These are phyloP conservation scores for Thermothelomyces thermophilus DNA, from an alignment of 2,329 filamentous ascomycete species.

Conservation along the genomic window DNA sequence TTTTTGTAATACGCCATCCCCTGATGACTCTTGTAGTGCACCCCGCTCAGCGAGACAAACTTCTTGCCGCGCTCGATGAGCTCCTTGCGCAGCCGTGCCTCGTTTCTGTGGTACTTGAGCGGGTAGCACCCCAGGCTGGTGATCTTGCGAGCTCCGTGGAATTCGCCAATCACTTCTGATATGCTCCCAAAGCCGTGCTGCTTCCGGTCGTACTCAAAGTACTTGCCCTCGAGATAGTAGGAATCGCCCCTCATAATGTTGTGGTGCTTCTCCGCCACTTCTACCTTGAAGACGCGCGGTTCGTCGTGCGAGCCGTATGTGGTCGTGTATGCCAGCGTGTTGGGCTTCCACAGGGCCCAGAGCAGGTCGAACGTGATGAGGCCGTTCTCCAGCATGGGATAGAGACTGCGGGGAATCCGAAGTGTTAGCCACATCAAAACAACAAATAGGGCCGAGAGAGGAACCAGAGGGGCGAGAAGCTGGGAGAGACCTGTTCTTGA, in stretches of 20 bases:
- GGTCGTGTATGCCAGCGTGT: conserved; percentile 68
- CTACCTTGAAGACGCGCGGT: conserved; percentile 75
- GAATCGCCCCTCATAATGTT: conserved; percentile 66
- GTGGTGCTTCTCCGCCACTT: conserved; percentile 63
- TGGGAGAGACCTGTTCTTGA: conserved; percentile 60
- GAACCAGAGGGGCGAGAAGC: conserved; percentile 5
- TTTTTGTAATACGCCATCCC: conserved; percentile 82
- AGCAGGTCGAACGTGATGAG: conserved; percentile 84
- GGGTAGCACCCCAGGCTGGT: conserved; percentile 71
- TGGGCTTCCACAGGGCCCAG: conserved; percentile 85
- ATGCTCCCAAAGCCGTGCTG: conserved; percentile 70
- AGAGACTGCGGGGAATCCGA: conserved; percentile 47
- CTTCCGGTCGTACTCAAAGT: conserved; percentile 86
- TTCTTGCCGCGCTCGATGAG: conserved; percentile 78
- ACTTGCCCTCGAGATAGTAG: conserved; percentile 71
- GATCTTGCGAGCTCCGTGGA: conserved; percentile 78
- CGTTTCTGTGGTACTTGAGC: conserved; percentile 70
- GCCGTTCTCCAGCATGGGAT: conserved; percentile 72
- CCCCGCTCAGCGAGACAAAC: conserved; percentile 73
- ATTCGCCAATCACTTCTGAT: conserved; percentile 61
- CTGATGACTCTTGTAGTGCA: conserved; percentile 76
- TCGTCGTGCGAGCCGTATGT: conserved; percentile 73
- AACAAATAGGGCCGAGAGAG: background rate
- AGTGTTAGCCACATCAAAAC: background rate
- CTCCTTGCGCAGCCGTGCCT: conserved; percentile 54